Evolutionary conservation across 2,329 filamentous ascomycete genomes (phyloP), one percentile per base, ranked within the genome.

Genomic region (Raffaelea deltoideospora): DNA sequence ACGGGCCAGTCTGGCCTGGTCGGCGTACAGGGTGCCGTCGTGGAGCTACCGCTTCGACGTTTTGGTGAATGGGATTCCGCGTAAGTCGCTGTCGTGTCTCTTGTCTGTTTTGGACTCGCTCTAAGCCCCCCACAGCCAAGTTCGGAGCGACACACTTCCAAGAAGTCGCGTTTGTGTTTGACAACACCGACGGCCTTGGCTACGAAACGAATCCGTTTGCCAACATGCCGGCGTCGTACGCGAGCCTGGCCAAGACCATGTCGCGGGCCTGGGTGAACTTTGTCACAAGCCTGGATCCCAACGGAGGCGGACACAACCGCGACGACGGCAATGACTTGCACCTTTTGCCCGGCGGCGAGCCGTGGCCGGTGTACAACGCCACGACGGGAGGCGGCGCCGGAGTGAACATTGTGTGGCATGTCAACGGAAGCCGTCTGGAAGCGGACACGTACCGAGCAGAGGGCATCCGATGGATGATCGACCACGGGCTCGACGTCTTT

Each of bases 121-220:
- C 14, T 17, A 10, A 22, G 23, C 23, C 27, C 10, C n/a, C 27
- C 27, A 29, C n/a, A 34, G n/a, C 34, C 4, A 21, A 33, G 5
- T 14, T 33, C 10, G 45, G 45, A 8, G 35, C 41, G 19, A 31
- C 31, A 27, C 61, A 64, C 44, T 63, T 62, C 48, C 51, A 64
- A 38, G 67, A 72, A 48, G 63, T 71, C 0, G 56, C 60, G 1
- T 70, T 69, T 41, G 67, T 72, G 7, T 67, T 74, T 35, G 49
- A 68, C 43, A 73, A 75, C 42, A 49, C 59, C 7, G 42, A 56
- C 5, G 69, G 67, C 1, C 40, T 53, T 3, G 67, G 67, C 2
- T 69, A 65, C 39, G 33, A 42, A 2, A 41, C 34, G 1, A 56
- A 54, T 38, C 61, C 61, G 1, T 60, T 65, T 29, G 55, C 44